Conservation (phyloP, 805 yeast genomes). For the Torulaspora quercuum region DNA sequence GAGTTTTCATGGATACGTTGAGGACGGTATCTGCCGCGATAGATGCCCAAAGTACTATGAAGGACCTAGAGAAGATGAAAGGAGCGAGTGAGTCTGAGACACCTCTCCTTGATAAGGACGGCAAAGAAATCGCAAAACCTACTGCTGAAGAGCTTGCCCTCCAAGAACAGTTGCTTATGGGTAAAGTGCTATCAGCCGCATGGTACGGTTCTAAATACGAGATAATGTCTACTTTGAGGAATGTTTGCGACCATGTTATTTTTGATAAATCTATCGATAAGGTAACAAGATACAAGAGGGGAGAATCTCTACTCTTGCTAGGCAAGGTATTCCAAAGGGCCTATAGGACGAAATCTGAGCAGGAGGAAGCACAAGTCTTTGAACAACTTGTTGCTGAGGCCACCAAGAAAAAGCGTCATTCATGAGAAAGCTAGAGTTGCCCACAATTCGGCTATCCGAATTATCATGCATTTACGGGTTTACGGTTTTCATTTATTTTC, state of each 20-base stretch:
- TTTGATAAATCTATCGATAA: constrained; percentile 52
- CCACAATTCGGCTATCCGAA: too few relatives aligned
- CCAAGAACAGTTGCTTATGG: constrained; percentile 69
- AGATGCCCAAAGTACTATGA: constrained; percentile 77
- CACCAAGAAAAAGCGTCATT: constrained; percentile 40
- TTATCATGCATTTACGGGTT: constrained; percentile 5
- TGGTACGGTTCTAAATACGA: constrained; percentile 82
- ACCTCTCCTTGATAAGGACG: constrained; percentile 44
- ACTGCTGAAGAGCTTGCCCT: constrained; percentile 62
- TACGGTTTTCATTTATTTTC: too few relatives aligned
- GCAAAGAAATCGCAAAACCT: constrained; percentile 56
- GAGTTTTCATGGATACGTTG: constrained; percentile 67
- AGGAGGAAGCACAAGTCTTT: constrained; percentile 71
- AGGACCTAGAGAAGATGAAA: constrained; percentile 66
- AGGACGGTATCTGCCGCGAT: constrained; percentile 67
- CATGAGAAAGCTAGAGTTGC: constrained; percentile 14
- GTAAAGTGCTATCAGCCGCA: constrained; percentile 77
- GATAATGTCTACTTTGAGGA: constrained; percentile 66
- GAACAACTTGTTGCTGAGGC: constrained; percentile 65
- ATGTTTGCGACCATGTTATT: constrained; percentile 64
- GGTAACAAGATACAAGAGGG: constrained; percentile 52
- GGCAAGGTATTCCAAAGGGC: constrained; percentile 61
- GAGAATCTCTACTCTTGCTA: constrained; percentile 56
- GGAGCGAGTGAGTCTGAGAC: constrained; percentile 43
- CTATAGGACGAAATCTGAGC: constrained; percentile 63